phyloP scores from a whole-genome alignment of 2,329 filamentous ascomycete genomes.

The Massarina eburnea region DNA sequence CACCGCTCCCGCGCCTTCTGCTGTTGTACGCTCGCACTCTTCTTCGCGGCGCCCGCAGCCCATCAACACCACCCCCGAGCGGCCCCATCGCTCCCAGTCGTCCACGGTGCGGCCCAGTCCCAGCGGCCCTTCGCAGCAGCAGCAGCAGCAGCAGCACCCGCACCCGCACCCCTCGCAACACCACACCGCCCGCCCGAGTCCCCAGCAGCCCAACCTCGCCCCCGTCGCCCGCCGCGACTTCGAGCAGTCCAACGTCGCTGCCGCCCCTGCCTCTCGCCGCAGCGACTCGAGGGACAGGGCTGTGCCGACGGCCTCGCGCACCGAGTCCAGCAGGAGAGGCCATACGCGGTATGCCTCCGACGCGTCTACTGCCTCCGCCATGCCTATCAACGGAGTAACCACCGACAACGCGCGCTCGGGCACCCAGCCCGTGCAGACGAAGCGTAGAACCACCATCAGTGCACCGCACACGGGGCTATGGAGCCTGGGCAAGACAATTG shows the following conservation, averaged over 20 bases:
- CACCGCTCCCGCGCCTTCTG: constrained; percentile 46
- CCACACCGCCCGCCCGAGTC: constrained; percentile 11
- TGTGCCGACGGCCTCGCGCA: constrained; percentile 50
- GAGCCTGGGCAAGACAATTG: constrained; percentile 94
- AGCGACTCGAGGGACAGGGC: constrained; percentile 65
- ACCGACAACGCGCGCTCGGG: constrained; percentile 30
- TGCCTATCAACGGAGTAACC: constrained; percentile 42
- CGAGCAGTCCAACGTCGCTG: constrained; percentile 69
- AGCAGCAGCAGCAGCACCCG: too few relatives aligned
- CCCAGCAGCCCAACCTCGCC: constrained; percentile 51
- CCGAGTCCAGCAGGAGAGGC: constrained; percentile 56
- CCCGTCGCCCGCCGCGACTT: constrained; percentile 68
- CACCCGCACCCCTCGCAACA: too few relatives aligned
- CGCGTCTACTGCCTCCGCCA: constrained; percentile 40
- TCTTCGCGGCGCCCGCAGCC: constrained; percentile 30
- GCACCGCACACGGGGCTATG: constrained; percentile 84
- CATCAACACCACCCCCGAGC: constrained; percentile 26
- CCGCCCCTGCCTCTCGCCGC: constrained; percentile 57
- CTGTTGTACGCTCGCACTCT: constrained; percentile 41
- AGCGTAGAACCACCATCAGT: constrained; percentile 77
- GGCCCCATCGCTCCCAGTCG: constrained; percentile 42
- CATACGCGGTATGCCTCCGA: constrained; percentile 52
- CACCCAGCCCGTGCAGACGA: constrained; percentile 24
- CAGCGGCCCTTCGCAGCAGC: constrained; percentile 39
- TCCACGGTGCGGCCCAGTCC: constrained; percentile 37